Base-by-base conservation (phyloP, 2,329 filamentous ascomycete genomes). In the Metarhizium guizhouense region DNA sequence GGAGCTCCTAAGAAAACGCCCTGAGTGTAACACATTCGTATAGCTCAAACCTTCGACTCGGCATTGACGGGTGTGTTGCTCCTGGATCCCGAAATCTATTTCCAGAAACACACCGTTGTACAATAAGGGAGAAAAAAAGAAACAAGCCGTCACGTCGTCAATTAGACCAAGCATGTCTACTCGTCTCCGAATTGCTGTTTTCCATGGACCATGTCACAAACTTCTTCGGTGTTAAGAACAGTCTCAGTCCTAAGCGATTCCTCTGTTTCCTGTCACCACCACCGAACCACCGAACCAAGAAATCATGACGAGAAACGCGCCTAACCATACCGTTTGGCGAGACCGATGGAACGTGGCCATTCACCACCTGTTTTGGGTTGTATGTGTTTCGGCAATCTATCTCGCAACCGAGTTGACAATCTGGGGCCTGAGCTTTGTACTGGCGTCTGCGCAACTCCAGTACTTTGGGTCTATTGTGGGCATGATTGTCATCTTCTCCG, bases 401-500 rank as follows among this genome's bases (percentile, higher is more conserved):
- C 58, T 76, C 2, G 29, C 64, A 16, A 72, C 74, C 56, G 73
- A 80, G 60, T 58, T 79, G n/a, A 59, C 76, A 36, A 76, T 78
- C 20, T 78, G 74, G 63, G 72, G 68, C 2, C 63, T 79, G 10
- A 72, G 74, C 36, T 59, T 66, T 10, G 62, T 63, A 1, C 62
- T 79, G 16, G 60, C 67, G 10, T 59, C 60, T 0, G 64, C 62
- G 2, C 55, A 64, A 3, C 57, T 74, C n/a, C 66, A 74, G 30
- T 79, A 77, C 56, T 75, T 78, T 4, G 72, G 76, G 0, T 71
- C 77, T 6, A 75, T 81, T 47, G 55, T 77, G 36, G 75, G 74
- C 38, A 80, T 81, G 78, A 14, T 70, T 0, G 49, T 73, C 16
- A 65, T 74, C 0, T 75, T 75, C 49, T 55, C 60, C 0, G 43